Conservation (phyloP, 768 basidiomycete genomes). For the Tricholoma hemisulphureum region DNA sequence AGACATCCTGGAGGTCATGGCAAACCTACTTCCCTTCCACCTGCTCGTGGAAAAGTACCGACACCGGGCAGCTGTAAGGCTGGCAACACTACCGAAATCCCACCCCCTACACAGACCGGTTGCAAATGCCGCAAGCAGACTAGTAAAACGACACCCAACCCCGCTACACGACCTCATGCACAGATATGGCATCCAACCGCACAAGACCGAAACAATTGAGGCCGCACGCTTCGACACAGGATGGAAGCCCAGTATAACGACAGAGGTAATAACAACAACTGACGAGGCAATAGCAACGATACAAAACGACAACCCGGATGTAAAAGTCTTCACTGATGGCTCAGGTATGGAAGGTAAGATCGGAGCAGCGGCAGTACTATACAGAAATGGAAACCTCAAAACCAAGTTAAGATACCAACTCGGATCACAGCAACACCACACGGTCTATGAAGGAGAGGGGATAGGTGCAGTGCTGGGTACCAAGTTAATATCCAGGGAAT, state of each 20-base stretch:
- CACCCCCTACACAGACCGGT: too few relatives aligned
- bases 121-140: too few relatives aligned
- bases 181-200: too few relatives aligned
- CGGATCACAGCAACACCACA: conserved; percentile 12
- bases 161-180: too few relatives aligned
- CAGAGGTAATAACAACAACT: conserved; percentile 21
- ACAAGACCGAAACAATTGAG: background rate
- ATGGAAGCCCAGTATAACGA: background rate
- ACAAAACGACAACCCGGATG: too few relatives aligned
- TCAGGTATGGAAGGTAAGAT: too few relatives aligned
- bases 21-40: conserved; percentile 1
- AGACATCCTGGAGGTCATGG: conserved; percentile 19
- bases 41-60: background rate
- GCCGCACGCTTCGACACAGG: background rate
- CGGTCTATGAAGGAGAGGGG: conserved; percentile 13
- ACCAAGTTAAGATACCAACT: conserved; percentile 2
- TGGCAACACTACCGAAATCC: too few relatives aligned
- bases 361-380: too few relatives aligned
- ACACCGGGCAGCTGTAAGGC: too few relatives aligned
- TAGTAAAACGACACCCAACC: too few relatives aligned
- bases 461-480: too few relatives aligned
- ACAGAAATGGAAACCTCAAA: background rate
- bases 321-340: too few relatives aligned
- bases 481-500: conserved; percentile 6
- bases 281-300: background rate